Evolutionary conservation across 2,329 filamentous ascomycete genomes (phyloP).

Genomic region (Dactylellina cionopaga): DNA sequence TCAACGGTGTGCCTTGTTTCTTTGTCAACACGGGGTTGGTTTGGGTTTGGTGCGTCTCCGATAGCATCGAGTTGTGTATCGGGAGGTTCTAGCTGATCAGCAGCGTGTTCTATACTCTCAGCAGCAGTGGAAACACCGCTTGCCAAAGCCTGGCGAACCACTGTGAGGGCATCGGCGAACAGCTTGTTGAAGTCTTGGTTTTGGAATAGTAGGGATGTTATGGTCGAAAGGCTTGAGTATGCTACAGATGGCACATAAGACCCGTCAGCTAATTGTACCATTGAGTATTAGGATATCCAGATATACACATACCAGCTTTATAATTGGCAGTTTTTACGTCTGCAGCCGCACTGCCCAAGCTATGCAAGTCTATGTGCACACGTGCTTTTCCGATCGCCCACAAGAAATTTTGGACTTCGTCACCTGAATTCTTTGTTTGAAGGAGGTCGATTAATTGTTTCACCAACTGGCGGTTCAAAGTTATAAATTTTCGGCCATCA

Average conservation of each 20-base stretch:
- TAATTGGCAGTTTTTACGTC: constrained; percentile 76
- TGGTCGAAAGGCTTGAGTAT: constrained; percentile 82
- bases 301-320: constrained; percentile 69
- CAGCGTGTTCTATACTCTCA: constrained; percentile 77
- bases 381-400: constrained; percentile 84
- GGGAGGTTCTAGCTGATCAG: constrained; percentile 76
- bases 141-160: constrained; percentile 84
- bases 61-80: constrained; percentile 64
- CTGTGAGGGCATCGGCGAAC: constrained; percentile 78
- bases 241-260: constrained; percentile 66
- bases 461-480: constrained; percentile 77
- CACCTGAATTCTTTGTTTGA: constrained; percentile 80
- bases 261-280: constrained; percentile 1
- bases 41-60: constrained; percentile 64
- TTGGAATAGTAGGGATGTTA: constrained; percentile 83
- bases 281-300: not conserved
- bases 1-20: constrained; percentile 59
- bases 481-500: constrained; percentile 77
- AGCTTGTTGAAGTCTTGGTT: constrained; percentile 92
- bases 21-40: constrained; percentile 65
- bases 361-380: constrained; percentile 73
- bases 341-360: constrained; percentile 71
- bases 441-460: constrained; percentile 83
- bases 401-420: constrained; percentile 90
- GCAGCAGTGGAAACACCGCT: constrained; percentile 85